Base-by-base conservation (phyloP, 305 asterid genomes). In the Rubia peregrina region DNA sequence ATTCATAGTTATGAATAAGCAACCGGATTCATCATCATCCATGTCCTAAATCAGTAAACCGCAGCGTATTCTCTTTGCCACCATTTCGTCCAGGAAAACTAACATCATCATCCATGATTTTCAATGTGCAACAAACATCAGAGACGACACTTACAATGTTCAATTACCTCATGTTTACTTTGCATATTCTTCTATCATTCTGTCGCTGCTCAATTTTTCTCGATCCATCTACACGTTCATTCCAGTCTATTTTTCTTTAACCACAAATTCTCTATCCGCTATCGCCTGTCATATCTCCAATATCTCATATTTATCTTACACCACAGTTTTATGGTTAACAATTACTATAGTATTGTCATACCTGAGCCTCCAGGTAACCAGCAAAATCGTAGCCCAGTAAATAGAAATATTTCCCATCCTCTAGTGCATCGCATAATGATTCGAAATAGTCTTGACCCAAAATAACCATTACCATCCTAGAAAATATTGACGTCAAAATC, bases 381-480 rank as follows among this genome's bases (percentile, higher is more conserved):
- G 79, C 68, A 64, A 80, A 80, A 80, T 80, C 84, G 61, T 75
- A n/a, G 61, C 81, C 81, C 55, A 77, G 77, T 21, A 80, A 76
- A 55, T 80, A 80, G 75, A 77, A 77, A 75, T 80, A 81, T 59
- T 74, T 76, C 75, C 77, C 83, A 24, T 68, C 74, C 65, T 81
- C 84, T 59, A 81, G 63, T 19, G 78, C 67, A 69, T 81, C 75
- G 3, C 82, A 81, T 78, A 81, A 68, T 41, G 80, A 66, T 72
- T 78, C 70, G 71, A 81, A 81, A 60, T 78, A 75, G 55, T 81
- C 84, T 67, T 81, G 60, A 75, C 57, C 82, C 84, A 78, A 81
- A 81, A 73, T 78, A 70, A 75, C 82, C 84, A 66, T 81, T 53
- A 81, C 76, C 84, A 81, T 81, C 79, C 84, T 81, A 69, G 66